Evolutionary conservation across 768 basidiomycete genomes (phyloP), one percentile per base, ranked within the genome.

Genomic region (Russula sp.): DNA sequence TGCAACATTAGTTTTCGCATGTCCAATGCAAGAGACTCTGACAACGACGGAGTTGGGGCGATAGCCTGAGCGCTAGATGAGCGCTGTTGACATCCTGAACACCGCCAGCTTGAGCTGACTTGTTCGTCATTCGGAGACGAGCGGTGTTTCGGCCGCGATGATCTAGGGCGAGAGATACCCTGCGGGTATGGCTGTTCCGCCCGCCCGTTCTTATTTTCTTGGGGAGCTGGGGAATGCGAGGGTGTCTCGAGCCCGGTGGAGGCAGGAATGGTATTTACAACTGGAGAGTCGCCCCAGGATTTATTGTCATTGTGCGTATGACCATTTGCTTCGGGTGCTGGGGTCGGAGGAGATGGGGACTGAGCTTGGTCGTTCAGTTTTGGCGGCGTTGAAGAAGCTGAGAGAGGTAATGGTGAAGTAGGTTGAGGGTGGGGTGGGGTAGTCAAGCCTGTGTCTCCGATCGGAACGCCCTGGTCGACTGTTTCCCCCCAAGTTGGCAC

Each of bases 1-100:
- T 75, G 81, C 9, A 80, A 73, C 18, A 95, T 73, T 59, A 89
- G 76, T 20, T 78, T 77, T 36, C 88, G 84, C 75, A 96, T 81
- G 54, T 91, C 86, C 11, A 77, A 74, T 29, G 85, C 80, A 59
- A 85, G 77, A 35, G 75, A 70, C 43, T 78, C 75, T 42, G 78
- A 66, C 22, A 83, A 61, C 42, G 73, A 65, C 18, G 71, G 68
- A n/a, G 72, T 35, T 39, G 72, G 32, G 59, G 71, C 56, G 55
- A 68, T 46, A 61, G 70, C 43, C 63, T 63, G 25, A 51, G 67
- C 42, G 46, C 45, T 57, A 58, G 62, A 16, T 58, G 62, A 41
- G 49, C 62, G 58, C 45, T 61, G 9, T 39, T 41, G 62, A 34
- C 57, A 51, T 32, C 51, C 61, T 18, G 36, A 42, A 14, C 13